A percentile compares a stretch with the other conserved stretches of the same genome.
phyloP scores from a whole-genome alignment of 75 land plant species.

The Cupressus sempervirens region DNA sequence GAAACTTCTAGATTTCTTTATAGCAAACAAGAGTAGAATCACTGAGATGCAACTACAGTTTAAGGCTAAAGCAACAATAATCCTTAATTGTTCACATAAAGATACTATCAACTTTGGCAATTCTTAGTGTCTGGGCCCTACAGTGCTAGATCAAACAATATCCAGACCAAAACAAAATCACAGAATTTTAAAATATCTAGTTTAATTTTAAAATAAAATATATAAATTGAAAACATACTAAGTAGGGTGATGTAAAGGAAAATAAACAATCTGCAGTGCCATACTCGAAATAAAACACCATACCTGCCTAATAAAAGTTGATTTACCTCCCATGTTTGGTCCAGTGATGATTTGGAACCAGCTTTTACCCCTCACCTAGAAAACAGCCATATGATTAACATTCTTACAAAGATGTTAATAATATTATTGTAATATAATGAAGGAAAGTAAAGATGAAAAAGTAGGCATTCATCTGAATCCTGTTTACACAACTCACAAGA shows the following conservation, averaged over 20 bases:
- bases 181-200: neutral
- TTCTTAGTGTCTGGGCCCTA: neutral
- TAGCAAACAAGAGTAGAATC: neutral
- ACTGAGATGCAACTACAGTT: neutral
- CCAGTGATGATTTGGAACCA: constrained; percentile 99
- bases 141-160: neutral
- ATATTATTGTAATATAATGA: neutral
- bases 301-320: constrained; percentile 97
- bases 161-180: neutral
- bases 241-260: neutral
- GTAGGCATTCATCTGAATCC: constrained; percentile 3
- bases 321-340: constrained; percentile 99
- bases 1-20: neutral
- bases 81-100: neutral
- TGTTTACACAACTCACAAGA: constrained; percentile 49
- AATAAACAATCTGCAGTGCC: neutral
- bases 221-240: no score
- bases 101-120: neutral
- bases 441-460: neutral
- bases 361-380: constrained; percentile 83
- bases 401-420: constrained; percentile 3
- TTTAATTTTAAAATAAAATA: neutral
- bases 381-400: neutral
- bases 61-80: neutral
- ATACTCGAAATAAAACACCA: neutral